phyloP scores from a whole-genome alignment of 148 eudicot genomes.

The Arctostaphylos glauca region DNA sequence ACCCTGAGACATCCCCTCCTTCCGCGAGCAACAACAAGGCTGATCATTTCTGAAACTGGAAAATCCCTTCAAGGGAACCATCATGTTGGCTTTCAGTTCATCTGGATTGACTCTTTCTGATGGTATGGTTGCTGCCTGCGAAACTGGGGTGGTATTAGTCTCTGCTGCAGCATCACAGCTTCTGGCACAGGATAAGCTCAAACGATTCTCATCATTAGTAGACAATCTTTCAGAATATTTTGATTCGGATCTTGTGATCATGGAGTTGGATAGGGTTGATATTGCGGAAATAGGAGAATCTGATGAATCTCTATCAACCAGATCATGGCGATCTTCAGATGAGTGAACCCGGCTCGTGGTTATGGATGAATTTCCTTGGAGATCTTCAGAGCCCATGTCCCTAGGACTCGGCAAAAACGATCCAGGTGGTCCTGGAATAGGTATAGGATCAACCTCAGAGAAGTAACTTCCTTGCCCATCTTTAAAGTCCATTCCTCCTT shows the following conservation, averaged over 20 bases:
- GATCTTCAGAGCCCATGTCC: constrained; percentile 30
- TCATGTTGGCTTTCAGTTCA: constrained; percentile 20
- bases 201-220: constrained; percentile 22
- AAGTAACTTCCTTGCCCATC: constrained; percentile 39
- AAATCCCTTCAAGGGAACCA: constrained; percentile 22
- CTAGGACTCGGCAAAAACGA: constrained; percentile 39
- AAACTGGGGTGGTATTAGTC: constrained; percentile 18
- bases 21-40: constrained; percentile 48
- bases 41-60: constrained; percentile 26
- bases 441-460: constrained; percentile 31
- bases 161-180: constrained; percentile 22
- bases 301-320: constrained; percentile 40
- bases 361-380: constrained; percentile 52
- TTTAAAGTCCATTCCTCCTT: constrained; percentile 27
- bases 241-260: constrained; percentile 28
- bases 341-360: constrained; percentile 44
- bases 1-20: constrained; percentile 42
- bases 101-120: constrained; percentile 25
- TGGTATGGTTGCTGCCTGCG: constrained; percentile 17
- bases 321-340: constrained; percentile 43
- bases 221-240: constrained; percentile 23
- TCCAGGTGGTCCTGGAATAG: constrained; percentile 40
- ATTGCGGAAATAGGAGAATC: constrained; percentile 53
- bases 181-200: constrained; percentile 26
- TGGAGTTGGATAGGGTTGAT: constrained; percentile 51